A percentile compares a stretch with the other conserved stretches of the same genome.
phyloP scores from a whole-genome alignment of 306 rosid species.

The Ziziphus jujuba region DNA sequence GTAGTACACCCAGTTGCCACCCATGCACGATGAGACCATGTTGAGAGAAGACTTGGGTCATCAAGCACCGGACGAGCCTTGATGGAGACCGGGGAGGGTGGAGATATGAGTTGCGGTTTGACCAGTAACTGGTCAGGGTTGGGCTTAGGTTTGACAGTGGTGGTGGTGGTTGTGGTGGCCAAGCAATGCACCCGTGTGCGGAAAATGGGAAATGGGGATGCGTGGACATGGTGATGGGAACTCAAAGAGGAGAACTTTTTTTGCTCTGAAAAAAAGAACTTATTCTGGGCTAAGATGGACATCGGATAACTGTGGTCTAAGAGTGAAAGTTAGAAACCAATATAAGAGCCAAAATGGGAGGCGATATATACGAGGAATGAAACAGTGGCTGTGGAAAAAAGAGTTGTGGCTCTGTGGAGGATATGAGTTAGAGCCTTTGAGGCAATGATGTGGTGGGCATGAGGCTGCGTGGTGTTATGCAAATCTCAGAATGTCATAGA shows the following conservation, averaged over 20 bases:
- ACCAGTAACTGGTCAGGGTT: constrained; percentile 25
- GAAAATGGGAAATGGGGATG: background rate
- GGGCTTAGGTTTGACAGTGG: constrained; percentile 30
- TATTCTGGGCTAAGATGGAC: constrained; percentile 67
- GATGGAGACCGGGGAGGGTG: background rate
- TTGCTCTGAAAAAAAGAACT: too few relatives aligned
- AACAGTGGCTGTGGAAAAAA: constrained; percentile 33
- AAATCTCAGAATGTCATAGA: constrained; percentile 21
- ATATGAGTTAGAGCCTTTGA: background rate
- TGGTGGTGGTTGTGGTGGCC: constrained; percentile 27
- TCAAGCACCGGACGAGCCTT: constrained; percentile 27
- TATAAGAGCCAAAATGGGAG: background rate
- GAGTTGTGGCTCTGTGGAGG: constrained; percentile 28
- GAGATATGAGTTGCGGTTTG: constrained; percentile 14
- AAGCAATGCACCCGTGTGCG: constrained; percentile 32
- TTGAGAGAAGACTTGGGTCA: constrained; percentile 62
- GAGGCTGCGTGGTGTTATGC: constrained; percentile 42
- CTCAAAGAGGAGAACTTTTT: constrained; percentile 23
- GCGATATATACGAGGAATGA: background rate
- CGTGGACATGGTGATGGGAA: constrained; percentile 24
- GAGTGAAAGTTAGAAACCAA: constrained; percentile 24
- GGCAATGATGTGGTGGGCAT: constrained; percentile 35
- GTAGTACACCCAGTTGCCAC: constrained; percentile 57
- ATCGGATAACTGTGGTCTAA: constrained; percentile 18
- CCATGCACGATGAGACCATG: constrained; percentile 89